phyloP scores from a whole-genome alignment of 2,329 filamentous ascomycete genomes.

The Fusarium secorum region DNA sequence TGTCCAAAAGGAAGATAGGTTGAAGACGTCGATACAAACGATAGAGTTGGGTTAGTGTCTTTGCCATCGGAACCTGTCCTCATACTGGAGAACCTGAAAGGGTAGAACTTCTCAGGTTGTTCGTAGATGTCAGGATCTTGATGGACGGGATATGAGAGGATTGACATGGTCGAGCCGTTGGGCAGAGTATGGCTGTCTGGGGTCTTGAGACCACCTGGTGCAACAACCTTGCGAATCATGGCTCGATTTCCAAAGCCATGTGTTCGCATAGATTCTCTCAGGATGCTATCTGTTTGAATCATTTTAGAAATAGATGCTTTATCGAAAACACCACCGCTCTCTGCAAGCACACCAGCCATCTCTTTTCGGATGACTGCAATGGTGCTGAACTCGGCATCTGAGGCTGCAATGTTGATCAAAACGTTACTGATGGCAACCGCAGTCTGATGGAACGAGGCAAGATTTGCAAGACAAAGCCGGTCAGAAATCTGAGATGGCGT shows the following conservation, averaged over 20 bases:
- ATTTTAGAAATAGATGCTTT: slow-evolving; percentile 48
- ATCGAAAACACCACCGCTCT: slow-evolving; percentile 46
- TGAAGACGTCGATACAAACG: slow-evolving; percentile 28
- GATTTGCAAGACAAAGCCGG: slow-evolving; percentile 41
- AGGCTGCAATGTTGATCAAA: slow-evolving; percentile 49
- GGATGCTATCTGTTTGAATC: slow-evolving; percentile 51
- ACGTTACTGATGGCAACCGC: slow-evolving; percentile 51
- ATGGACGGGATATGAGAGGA: slow-evolving; percentile 45
- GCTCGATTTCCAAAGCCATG: slow-evolving; percentile 44
- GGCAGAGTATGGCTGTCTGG: slow-evolving; percentile 45
- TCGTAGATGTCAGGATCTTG: slow-evolving; percentile 44
- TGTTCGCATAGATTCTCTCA: slow-evolving; percentile 53
- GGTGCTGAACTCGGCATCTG: slow-evolving; percentile 49
- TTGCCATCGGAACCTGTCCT: slow-evolving; percentile 24
- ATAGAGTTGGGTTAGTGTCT: not conserved
- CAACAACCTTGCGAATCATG: slow-evolving; percentile 42
- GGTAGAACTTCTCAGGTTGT: slow-evolving; percentile 50
- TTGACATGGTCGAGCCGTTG: slow-evolving; percentile 45
- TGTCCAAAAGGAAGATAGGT: slow-evolving; percentile 47
- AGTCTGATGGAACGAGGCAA: slow-evolving; percentile 52
- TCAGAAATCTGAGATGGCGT: slow-evolving; percentile 40
- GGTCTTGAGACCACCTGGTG: slow-evolving; percentile 41
- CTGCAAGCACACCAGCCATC: slow-evolving; percentile 41
- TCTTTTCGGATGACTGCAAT: slow-evolving; percentile 50
- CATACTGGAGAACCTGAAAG: slow-evolving; percentile 52